Evolutionary conservation across 2,329 filamentous ascomycete species (phyloP).

Genomic region (Diaporthe nobilis): DNA sequence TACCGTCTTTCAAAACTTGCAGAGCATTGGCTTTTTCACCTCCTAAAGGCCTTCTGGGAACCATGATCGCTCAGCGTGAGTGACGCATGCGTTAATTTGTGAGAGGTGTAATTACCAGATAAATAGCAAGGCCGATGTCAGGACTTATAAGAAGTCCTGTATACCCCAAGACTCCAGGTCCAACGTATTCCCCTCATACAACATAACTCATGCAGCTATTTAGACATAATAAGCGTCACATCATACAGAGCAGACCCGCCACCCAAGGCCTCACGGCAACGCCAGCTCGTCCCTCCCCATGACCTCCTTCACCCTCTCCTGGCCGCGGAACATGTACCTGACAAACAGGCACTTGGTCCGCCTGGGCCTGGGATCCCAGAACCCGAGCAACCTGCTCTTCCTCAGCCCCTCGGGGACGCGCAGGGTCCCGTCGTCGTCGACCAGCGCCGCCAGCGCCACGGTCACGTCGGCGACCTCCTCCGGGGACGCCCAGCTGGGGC

Average conservation of each 20-base stretch:
- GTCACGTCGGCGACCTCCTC: conserved; percentile 66
- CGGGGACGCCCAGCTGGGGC: conserved; percentile 47
- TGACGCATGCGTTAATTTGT: neutral
- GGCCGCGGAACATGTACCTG: conserved; percentile 58
- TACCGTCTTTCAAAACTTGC: neutral
- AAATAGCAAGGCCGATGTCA: neutral
- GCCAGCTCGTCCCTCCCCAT: conserved; percentile 53
- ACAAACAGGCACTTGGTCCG: conserved; percentile 61
- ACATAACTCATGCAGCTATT: conserved; percentile 15
- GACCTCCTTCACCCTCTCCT: conserved; percentile 54
- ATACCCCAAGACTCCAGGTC: neutral
- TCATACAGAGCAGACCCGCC: neutral
- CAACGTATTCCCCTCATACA: neutral
- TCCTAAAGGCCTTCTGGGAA: neutral
- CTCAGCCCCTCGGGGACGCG: conserved; percentile 57
- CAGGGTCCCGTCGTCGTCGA: conserved; percentile 55
- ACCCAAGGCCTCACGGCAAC: conserved; percentile 47
- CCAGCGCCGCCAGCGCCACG: conserved; percentile 61
- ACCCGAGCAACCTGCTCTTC: conserved; percentile 62
- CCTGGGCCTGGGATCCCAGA: conserved; percentile 65
- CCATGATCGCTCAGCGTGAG: neutral
- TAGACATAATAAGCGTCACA: neutral
- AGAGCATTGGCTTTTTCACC: neutral
- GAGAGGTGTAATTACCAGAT: neutral
- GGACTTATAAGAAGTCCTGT: neutral